Evolutionary conservation across 176 grass and related monocot species (phyloP).

Genomic region (Carex kokanica): DNA sequence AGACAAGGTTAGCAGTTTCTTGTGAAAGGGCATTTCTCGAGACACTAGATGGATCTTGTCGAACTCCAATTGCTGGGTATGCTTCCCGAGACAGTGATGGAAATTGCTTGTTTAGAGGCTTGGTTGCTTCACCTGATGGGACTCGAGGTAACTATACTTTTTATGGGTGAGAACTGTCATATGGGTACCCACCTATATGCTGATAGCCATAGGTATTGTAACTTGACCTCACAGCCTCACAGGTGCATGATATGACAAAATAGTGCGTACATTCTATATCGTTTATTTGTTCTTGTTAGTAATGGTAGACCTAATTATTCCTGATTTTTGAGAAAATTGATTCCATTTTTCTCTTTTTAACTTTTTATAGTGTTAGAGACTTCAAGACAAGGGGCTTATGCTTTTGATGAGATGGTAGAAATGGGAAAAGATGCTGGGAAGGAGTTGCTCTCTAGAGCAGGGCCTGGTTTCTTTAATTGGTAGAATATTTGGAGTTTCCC

Average conservation of each 20-base stretch:
- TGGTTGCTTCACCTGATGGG: slow-evolving; percentile 88
- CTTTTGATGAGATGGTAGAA: slow-evolving; percentile 71
- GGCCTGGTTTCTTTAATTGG: slow-evolving; percentile 80
- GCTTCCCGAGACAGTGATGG: slow-evolving; percentile 59
- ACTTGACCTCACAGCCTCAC: background rate
- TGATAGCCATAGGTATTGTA: background rate
- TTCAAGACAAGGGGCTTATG: slow-evolving; percentile 63
- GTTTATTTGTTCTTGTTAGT: background rate
- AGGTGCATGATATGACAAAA: background rate
- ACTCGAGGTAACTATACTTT: slow-evolving; percentile 50
- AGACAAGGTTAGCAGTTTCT: slow-evolving; percentile 90
- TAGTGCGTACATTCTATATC: background rate
- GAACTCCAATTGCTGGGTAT: slow-evolving; percentile 92
- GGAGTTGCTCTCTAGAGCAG: slow-evolving; percentile 75
- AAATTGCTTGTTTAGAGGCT: slow-evolving; percentile 76
- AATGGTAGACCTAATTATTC: background rate
- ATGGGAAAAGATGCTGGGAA: slow-evolving; percentile 91
- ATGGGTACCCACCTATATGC: background rate
- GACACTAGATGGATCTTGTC: slow-evolving; percentile 88
- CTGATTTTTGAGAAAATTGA: background rate
- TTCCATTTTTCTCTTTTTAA: background rate
- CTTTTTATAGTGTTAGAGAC: slow-evolving; percentile 64
- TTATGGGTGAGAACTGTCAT: background rate
- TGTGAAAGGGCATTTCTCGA: slow-evolving; percentile 92
- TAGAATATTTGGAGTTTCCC: slow-evolving; percentile 9